phyloP scores from a whole-genome alignment of 2,329 filamentous ascomycete genomes.

The Hypoxylon sp. region DNA sequence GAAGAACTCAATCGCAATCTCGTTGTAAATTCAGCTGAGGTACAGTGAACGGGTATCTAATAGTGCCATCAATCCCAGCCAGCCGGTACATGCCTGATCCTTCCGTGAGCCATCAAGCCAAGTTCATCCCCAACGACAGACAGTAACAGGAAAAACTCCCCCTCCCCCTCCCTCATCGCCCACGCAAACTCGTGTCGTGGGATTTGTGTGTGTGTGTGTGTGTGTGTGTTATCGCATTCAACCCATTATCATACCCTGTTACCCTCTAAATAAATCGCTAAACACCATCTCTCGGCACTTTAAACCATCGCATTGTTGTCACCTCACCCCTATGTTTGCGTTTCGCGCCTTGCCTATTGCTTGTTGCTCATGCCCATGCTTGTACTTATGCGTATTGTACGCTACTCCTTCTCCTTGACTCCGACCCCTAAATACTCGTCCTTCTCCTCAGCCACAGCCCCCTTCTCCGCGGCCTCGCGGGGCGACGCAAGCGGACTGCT shows the following conservation, averaged over 20 bases:
- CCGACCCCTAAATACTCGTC: slow-evolving; percentile 44
- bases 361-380: too few relatives aligned
- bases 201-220: neutral
- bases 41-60: slow-evolving; percentile 49
- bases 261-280: slow-evolving; percentile 17
- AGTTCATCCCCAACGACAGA: slow-evolving; percentile 17
- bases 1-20: slow-evolving; percentile 25
- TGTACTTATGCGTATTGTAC: neutral
- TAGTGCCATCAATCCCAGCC: slow-evolving; percentile 41
- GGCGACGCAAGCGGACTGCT: slow-evolving; percentile 75
- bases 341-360: neutral
- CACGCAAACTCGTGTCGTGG: slow-evolving; percentile 18
- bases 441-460: slow-evolving; percentile 50
- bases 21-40: slow-evolving; percentile 36
- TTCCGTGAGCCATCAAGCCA: slow-evolving; percentile 16
- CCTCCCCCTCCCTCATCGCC: neutral
- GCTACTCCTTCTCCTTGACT: slow-evolving; percentile 37
- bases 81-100: slow-evolving; percentile 21
- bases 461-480: slow-evolving; percentile 59
- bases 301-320: neutral
- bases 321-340: neutral
- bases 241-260: slow-evolving; percentile 32
- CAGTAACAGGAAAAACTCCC: slow-evolving; percentile 14
- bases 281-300: slow-evolving; percentile 1
- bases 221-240: slow-evolving; percentile 14